phyloP scores from a whole-genome alignment of 176 grass and related monocot genomes.

The Tuctoria greenei region DNA sequence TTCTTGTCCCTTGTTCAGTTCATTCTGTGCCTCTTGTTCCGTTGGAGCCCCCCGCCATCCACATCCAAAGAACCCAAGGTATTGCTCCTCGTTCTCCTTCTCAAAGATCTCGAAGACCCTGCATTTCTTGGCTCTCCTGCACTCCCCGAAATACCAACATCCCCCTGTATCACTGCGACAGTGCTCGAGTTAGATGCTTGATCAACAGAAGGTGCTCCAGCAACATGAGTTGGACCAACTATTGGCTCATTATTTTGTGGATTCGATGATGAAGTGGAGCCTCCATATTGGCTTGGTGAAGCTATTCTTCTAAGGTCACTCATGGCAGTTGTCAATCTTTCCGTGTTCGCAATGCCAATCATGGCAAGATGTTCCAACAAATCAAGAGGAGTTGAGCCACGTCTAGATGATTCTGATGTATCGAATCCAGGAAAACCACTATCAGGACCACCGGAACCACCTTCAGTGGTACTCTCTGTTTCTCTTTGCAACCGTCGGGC shows the following conservation, averaged over 20 bases:
- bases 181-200: slow-evolving; percentile 90
- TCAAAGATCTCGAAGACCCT: slow-evolving; percentile 65
- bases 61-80: slow-evolving; percentile 67
- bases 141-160: slow-evolving; percentile 42
- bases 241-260: slow-evolving; percentile 53
- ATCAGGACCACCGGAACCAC: slow-evolving; percentile 34
- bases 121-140: slow-evolving; percentile 51
- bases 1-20: slow-evolving; percentile 42
- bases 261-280: slow-evolving; percentile 54
- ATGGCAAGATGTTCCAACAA: slow-evolving; percentile 69
- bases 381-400: slow-evolving; percentile 52
- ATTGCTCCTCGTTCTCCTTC: slow-evolving; percentile 65
- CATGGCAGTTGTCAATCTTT: slow-evolving; percentile 62
- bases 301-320: slow-evolving; percentile 80
- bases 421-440: slow-evolving; percentile 42
- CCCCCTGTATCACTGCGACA: slow-evolving; percentile 78
- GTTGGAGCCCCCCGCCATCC: slow-evolving; percentile 56
- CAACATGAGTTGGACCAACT: slow-evolving; percentile 34
- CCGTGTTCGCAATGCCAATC: slow-evolving; percentile 61
- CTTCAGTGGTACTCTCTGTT: slow-evolving; percentile 41
- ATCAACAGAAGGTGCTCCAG: slow-evolving; percentile 59
- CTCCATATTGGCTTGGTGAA: slow-evolving; percentile 51
- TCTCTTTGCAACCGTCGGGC: slow-evolving; percentile 63
- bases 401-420: slow-evolving; percentile 41
- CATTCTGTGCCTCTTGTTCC: slow-evolving; percentile 74